Conservation (phyloP, 139 green algal species). For the Picochlorum sp. region DNA sequence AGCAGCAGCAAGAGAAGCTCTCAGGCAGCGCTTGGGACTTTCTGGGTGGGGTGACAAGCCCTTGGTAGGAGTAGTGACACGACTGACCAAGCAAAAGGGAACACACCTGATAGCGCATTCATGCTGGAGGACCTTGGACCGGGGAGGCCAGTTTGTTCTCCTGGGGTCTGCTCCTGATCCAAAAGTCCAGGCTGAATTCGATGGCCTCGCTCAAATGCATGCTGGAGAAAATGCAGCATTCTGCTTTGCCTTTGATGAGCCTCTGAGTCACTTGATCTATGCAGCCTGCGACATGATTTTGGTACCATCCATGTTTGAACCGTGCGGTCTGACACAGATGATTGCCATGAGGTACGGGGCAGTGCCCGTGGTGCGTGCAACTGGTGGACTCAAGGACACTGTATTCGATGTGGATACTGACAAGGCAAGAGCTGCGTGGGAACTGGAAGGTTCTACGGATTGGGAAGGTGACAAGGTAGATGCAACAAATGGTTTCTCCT, state of each 20-base stretch:
- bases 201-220: slow-evolving; percentile 21
- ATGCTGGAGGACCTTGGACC: slow-evolving; percentile 75
- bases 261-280: slow-evolving; percentile 75
- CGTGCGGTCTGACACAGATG: slow-evolving; percentile 84
- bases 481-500: slow-evolving; percentile 74
- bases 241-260: slow-evolving; percentile 73
- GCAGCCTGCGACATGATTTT: slow-evolving; percentile 82
- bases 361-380: slow-evolving; percentile 83
- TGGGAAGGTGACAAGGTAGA: slow-evolving; percentile 53
- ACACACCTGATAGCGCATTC: slow-evolving; percentile 98
- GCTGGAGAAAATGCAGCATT: slow-evolving; percentile 48
- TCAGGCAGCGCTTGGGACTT: slow-evolving; percentile 55
- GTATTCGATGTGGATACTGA: slow-evolving; percentile 49
- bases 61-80: slow-evolving; percentile 65
- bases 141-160: slow-evolving; percentile 92
- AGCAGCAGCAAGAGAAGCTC: slow-evolving; percentile 44
- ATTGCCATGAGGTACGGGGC: slow-evolving; percentile 89
- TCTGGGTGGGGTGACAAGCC: slow-evolving; percentile 60
- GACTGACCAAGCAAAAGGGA: slow-evolving; percentile 86
- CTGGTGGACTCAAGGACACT: slow-evolving; percentile 83
- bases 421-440: slow-evolving; percentile 69
- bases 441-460: slow-evolving; percentile 63
- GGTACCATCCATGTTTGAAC: slow-evolving; percentile 95
- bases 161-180: slow-evolving; percentile 86
- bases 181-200: slow-evolving; percentile 49